Percentiles rank a stretch among this genome's conserved stretches.
Evolutionary conservation across 306 rosid genomes (phyloP).

Genomic region (Medicago lupulina): DNA sequence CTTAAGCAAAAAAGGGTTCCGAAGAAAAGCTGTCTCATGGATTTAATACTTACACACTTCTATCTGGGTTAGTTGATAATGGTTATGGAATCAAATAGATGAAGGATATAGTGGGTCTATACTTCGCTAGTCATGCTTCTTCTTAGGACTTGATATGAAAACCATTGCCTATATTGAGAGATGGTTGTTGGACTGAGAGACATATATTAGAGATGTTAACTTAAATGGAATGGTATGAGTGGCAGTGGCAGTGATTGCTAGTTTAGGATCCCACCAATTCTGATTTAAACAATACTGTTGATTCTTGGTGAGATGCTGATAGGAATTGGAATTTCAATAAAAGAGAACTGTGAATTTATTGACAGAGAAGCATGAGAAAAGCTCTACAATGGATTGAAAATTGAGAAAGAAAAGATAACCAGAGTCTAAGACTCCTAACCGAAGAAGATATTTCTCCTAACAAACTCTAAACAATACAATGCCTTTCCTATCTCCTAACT

Average conservation of each 20-base stretch:
- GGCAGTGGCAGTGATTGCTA: not conserved
- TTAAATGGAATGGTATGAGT: not conserved
- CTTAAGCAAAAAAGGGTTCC: not conserved
- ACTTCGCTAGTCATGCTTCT: not conserved
- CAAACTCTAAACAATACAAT: too few relatives aligned
- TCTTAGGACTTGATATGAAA: not conserved
- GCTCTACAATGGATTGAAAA: too few relatives aligned
- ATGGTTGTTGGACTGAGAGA: not conserved
- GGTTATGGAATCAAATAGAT: not conserved
- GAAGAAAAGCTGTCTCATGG: not conserved
- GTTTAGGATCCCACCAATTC: conserved; percentile 1
- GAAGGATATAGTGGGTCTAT: not conserved
- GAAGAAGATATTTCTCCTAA: too few relatives aligned
- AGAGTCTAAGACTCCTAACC: too few relatives aligned
- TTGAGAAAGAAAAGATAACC: too few relatives aligned
- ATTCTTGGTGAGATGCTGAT: not conserved
- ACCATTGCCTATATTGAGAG: not conserved
- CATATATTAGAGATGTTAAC: not conserved
- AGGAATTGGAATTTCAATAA: too few relatives aligned
- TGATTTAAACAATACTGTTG: not conserved
- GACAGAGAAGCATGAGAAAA: too few relatives aligned
- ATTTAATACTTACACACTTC: not conserved
- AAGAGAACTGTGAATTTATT: too few relatives aligned
- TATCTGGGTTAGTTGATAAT: conserved; percentile 6
- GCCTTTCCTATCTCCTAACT: too few relatives aligned